Base-by-base conservation (phyloP, 108 stramenopile species). In the Cyclotella baltica region DNA sequence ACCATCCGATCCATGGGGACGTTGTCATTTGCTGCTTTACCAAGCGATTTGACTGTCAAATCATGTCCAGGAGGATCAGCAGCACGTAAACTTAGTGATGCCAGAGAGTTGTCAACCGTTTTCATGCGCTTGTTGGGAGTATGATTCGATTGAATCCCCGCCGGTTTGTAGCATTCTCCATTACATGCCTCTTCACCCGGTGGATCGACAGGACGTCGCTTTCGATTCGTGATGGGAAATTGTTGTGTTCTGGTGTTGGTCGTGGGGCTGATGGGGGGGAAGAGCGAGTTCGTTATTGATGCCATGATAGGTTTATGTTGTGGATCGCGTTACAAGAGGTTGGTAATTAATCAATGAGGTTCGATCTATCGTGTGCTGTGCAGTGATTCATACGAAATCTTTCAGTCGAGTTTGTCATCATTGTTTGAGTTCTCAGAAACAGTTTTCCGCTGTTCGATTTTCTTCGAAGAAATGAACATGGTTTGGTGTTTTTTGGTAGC, bases 61-160 rank as follows among this genome's bases (percentile, higher is more conserved):
- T 34, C 31, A 62, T 34, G 61, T 11, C 61, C 75, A 23, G 75
- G 75, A 18, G 75, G 75, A 65, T 75, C 75, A 19, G 65, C 33
- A 38, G 65, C 59, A 25, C 55, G 28, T 1, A 75, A 38, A 6
- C 36, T 66, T 5, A 75, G 65, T 36, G 55, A 27, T 10, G n/a
- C 52, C 34, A 59, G 9, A 27, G 10, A 22, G 56, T 35, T 36
- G 15, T 70, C 70, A 30, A 62, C 61, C 20, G 70, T 40, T 38
- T 27, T 71, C 57, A 40, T 57, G 4, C 40, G 36, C 31, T 58
- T 57, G 37, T 40, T 57, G 20, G 40, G 28, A 23, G 20, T 15
- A 28, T 13, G 11, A 4, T 18, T 1, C 35, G 37, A 8, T n/a
- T 16, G 0, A 1, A 13, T 3, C 56, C 30, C 15, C 13, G 51